Evolutionary conservation across 2,329 filamentous ascomycete genomes (phyloP), one percentile per base, ranked within the genome.

Genomic region (Blastomyces percursus): DNA sequence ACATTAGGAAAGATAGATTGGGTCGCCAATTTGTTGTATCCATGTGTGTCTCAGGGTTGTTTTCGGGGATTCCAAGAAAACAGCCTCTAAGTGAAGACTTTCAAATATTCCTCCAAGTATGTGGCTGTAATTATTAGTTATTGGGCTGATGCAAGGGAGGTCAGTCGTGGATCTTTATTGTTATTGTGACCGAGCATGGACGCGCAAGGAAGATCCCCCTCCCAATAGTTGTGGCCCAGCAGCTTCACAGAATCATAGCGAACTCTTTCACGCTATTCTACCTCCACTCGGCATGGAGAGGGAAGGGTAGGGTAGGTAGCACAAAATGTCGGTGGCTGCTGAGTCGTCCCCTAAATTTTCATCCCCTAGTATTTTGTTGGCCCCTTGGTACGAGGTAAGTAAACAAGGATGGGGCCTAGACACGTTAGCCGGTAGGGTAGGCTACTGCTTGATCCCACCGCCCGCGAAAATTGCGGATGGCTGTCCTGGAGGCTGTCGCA

Each of bases 401-500:
- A 11, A 30, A 12, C 51, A 57, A 14, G 51, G 51, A 54, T 54
- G 58, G 59, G 59, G 48, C 59, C 58, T 40, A 24, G 59, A 60
- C 59, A 50, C 44, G 44, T 60, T 60, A 52, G 46, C 46, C 59
- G 59, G 59, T 50, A 60, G 21, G 59, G 59, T 50, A 60, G 21
- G 21, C 44, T 60, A 30, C 32, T 52, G 59, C 50, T 60, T 38
- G 59, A 30, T 52, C 59, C 59, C 59, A 60, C 59, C 59, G 35
- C 59, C 59, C 46, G 46, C 59, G 21, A 60, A 52, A 60, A 60
- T 50, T 52, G 59, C 51, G 59, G 51, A 52, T 42, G 48, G 48
- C 59, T 50, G 40, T 3, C 40, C 40, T 42, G 40, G 40, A 42
- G 40, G 40, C 59, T 61, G 59, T 61, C 59, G 59, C 59, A 61